phyloP scores from a whole-genome alignment of 352 stramenopile genomes.

The Globisporangium megalacanthum region DNA sequence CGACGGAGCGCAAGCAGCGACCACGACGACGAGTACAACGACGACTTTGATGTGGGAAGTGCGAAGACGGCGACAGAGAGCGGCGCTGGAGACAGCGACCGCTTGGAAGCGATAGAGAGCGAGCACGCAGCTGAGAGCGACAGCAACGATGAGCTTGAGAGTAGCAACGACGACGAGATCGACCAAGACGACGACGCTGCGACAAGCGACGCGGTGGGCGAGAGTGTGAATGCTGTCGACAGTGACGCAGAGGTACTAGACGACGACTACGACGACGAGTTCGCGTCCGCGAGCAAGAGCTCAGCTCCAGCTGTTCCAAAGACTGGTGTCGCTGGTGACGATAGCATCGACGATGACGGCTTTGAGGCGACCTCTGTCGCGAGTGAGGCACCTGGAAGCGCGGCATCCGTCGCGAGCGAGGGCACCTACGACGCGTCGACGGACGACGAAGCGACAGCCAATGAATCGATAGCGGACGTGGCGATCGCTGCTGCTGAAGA shows the following conservation, averaged over 20 bases:
- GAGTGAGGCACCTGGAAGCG: not conserved
- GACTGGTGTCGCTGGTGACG: not conserved
- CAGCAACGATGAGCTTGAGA: slow-evolving; percentile 1
- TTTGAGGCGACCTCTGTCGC: slow-evolving; percentile 3
- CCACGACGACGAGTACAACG: slow-evolving; percentile 21
- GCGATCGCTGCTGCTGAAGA: not conserved
- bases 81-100: slow-evolving; percentile 3
- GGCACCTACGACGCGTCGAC: not conserved
- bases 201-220: not conserved
- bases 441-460: not conserved
- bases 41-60: slow-evolving; percentile 37
- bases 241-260: not conserved
- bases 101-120: slow-evolving; percentile 1
- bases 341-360: not conserved
- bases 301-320: not conserved
- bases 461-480: not conserved
- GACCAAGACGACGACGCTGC: not conserved
- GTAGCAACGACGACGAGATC: not conserved
- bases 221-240: not conserved
- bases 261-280: slow-evolving; percentile 10
- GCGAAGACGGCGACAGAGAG: slow-evolving; percentile 12
- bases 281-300: slow-evolving; percentile 9
- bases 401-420: not conserved
- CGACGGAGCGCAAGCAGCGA: not conserved
- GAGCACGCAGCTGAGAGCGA: too few relatives aligned